These are phyloP conservation scores for Chrysophaeum taylorii DNA, from an alignment of 352 stramenopile genomes.

Conservation along the genomic window DNA sequence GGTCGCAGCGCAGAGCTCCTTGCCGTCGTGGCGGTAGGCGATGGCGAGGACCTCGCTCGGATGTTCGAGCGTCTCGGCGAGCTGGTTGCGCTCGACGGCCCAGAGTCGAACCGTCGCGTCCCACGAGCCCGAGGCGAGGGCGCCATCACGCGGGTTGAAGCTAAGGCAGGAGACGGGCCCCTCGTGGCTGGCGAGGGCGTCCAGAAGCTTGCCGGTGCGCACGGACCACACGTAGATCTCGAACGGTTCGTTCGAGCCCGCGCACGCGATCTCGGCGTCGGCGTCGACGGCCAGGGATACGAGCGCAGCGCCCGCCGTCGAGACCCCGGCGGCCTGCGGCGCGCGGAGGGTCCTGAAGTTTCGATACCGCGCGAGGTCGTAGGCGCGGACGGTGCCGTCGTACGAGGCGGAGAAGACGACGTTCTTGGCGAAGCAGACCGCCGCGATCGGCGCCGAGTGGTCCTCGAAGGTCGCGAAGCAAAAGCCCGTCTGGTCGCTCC, in stretches of 20 bases:
- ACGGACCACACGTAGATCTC: slow-evolving; percentile 93
- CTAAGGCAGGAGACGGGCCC: slow-evolving; percentile 84
- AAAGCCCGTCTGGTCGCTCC: slow-evolving; percentile 93
- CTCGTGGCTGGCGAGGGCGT: slow-evolving; percentile 93
- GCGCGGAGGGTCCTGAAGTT: slow-evolving; percentile 92
- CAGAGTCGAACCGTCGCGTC: slow-evolving; percentile 96
- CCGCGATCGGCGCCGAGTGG: slow-evolving; percentile 89
- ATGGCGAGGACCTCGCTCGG: slow-evolving; percentile 89
- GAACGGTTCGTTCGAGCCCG: slow-evolving; percentile 86
- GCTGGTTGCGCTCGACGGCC: slow-evolving; percentile 90
- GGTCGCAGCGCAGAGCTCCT: slow-evolving; percentile 84
- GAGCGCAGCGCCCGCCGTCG: slow-evolving; percentile 81
- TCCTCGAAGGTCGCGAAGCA: slow-evolving; percentile 98
- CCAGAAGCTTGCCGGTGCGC: slow-evolving; percentile 75
- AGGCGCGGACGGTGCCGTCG: slow-evolving; percentile 93
- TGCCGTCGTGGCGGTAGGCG: slow-evolving; percentile 88
- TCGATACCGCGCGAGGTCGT: slow-evolving; percentile 95
- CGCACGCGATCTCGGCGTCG: slow-evolving; percentile 83
- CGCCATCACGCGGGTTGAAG: slow-evolving; percentile 61
- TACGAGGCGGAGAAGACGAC: slow-evolving; percentile 88
- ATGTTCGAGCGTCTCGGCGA: slow-evolving; percentile 89
- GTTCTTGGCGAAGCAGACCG: slow-evolving; percentile 78
- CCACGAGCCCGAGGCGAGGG: slow-evolving; percentile 91
- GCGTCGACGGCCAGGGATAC: slow-evolving; percentile 91
- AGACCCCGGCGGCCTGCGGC: slow-evolving; percentile 83